phyloP scores from a whole-genome alignment of 345 rosid genomes.

The Euphorbia peplus region DNA sequence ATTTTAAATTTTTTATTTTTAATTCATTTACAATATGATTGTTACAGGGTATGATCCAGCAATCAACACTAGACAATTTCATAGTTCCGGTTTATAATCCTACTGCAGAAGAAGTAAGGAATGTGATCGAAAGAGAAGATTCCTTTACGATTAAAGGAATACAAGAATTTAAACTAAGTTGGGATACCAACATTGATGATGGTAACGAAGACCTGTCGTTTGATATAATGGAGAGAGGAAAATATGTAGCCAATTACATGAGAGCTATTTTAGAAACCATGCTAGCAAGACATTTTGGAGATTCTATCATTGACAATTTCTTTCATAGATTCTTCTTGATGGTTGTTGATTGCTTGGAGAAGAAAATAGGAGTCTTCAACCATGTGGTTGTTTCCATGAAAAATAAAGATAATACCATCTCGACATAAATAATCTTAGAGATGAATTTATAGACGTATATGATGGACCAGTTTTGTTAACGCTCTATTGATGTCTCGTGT shows the following conservation, averaged over 20 bases:
- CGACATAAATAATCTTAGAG: no score
- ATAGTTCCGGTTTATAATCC: constrained; percentile 8
- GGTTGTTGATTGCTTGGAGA: no score
- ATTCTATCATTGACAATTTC: constrained; percentile 8
- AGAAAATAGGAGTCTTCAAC: no score
- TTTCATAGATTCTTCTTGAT: neutral
- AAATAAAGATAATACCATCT: no score
- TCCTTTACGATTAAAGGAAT: neutral
- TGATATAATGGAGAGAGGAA: neutral
- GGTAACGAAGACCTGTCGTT: neutral
- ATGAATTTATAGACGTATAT: no score
- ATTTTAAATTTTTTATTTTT: no score
- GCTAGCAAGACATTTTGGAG: constrained; percentile 11
- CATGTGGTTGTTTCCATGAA: no score
- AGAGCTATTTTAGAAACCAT: constrained; percentile 12
- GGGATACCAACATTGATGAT: neutral
- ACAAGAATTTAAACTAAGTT: neutral
- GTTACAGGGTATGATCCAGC: constrained; percentile 7
- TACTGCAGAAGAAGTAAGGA: neutral
- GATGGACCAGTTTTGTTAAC: no score
- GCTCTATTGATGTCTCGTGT: no score
- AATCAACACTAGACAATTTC: constrained; percentile 7
- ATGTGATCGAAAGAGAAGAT: constrained; percentile 6
- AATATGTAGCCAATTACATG: neutral
- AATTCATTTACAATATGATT: no score